phyloP scores from a whole-genome alignment of 1,284 basidiomycete genomes.

The Trichosporon sp. region DNA sequence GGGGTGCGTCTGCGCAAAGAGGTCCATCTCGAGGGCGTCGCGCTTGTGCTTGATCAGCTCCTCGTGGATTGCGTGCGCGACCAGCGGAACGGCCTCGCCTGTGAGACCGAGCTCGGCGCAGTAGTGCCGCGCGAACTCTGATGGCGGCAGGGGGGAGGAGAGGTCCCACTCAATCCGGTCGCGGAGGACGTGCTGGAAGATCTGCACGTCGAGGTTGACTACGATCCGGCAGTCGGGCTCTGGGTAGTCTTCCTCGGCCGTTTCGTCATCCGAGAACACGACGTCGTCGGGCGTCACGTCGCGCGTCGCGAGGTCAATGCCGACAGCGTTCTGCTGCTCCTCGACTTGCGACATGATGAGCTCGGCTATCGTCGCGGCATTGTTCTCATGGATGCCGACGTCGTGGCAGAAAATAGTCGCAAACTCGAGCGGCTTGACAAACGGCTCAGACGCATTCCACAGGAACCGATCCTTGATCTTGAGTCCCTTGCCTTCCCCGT shows the following conservation, averaged over 20 bases:
- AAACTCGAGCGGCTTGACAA: constrained; percentile 80
- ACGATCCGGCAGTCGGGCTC: constrained; percentile 85
- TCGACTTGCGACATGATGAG: constrained; percentile 89
- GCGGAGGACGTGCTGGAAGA: constrained; percentile 82
- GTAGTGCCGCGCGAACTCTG: constrained; percentile 77
- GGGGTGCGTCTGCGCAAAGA: constrained; percentile 67
- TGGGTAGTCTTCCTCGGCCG: constrained; percentile 58
- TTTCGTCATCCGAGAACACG: constrained; percentile 42
- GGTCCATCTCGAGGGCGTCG: constrained; percentile 88
- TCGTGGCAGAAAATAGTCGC: constrained; percentile 85
- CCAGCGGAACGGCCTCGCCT: constrained; percentile 82
- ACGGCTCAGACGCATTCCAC: constrained; percentile 81
- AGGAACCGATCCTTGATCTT: constrained; percentile 92
- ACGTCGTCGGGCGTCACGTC: constrained; percentile 49
- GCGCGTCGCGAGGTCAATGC: constrained; percentile 61
- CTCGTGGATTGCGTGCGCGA: constrained; percentile 91
- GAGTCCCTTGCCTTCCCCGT: constrained; percentile 61
- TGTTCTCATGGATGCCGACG: constrained; percentile 73
- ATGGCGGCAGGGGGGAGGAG: constrained; percentile 85
- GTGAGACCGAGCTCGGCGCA: constrained; percentile 84
- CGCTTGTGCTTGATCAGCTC: constrained; percentile 93
- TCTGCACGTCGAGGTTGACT: constrained; percentile 95
- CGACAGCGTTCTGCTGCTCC: constrained; percentile 77
- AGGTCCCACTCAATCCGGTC: constrained; percentile 99
- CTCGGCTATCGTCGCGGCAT: constrained; percentile 76